Conservation (phyloP, 2,329 filamentous ascomycete genomes). For the Metarhizium robertsii region DNA sequence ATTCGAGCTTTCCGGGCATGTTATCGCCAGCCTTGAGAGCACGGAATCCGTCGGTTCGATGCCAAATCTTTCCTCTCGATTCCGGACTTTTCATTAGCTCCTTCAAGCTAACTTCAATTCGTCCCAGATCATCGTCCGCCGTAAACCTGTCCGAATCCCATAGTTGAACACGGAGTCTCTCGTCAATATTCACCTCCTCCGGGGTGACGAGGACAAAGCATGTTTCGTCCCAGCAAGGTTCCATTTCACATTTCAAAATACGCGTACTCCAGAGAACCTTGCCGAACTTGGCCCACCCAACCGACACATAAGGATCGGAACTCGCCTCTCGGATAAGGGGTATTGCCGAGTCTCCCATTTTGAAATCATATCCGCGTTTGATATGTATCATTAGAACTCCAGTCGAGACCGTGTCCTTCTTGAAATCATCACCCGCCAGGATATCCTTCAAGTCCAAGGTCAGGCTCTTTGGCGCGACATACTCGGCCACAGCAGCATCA, state of each 20-base stretch:
- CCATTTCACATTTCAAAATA: conserved; percentile 54
- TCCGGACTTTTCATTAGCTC: conserved; percentile 50
- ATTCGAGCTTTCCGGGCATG: conserved; percentile 60
- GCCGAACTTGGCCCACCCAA: conserved; percentile 73
- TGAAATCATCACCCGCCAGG: conserved; percentile 69
- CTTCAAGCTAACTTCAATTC: conserved; percentile 61
- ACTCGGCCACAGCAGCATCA: conserved; percentile 64
- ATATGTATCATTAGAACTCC: conserved; percentile 60
- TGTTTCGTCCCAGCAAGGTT: conserved; percentile 63
- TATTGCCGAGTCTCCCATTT: conserved; percentile 57
- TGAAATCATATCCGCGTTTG: conserved; percentile 60
- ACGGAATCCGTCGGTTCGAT: conserved; percentile 55
- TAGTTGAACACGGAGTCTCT: conserved; percentile 58
- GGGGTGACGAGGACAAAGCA: conserved; percentile 59
- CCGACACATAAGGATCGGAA: conserved; percentile 62
- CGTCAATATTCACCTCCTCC: conserved; percentile 63
- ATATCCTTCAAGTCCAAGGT: conserved; percentile 69
- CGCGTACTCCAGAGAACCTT: conserved; percentile 51
- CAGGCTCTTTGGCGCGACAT: conserved; percentile 66
- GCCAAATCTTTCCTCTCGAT: conserved; percentile 51
- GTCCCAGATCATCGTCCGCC: conserved; percentile 65
- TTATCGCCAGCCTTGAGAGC: conserved; percentile 55
- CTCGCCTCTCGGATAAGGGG: conserved; percentile 50
- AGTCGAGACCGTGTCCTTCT: conserved; percentile 58
- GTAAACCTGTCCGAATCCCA: conserved; percentile 69